Base-by-base conservation (phyloP, 164 flowering plant genomes). In the Dillenia turbinata region DNA sequence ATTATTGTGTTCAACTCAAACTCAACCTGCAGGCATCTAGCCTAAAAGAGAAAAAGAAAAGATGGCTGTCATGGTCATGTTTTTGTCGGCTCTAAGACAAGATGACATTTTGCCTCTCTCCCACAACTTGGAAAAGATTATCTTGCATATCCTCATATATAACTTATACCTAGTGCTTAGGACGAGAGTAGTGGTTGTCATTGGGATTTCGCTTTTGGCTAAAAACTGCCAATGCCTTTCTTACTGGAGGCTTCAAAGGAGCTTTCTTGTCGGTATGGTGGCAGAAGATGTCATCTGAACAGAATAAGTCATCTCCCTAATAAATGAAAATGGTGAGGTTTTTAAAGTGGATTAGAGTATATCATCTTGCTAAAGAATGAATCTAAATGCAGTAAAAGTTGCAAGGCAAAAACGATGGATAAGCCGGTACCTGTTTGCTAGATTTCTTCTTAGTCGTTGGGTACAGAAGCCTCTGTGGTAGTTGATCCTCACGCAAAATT, bases 401-500 rank as follows among this genome's bases (percentile, higher is more conserved):
- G n/a, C 54, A 19, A 17, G 47, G 45, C 40, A 59, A 8, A 55
- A 5, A 44, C 40, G 9, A 33, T 9, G 12, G 2, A 16, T 44
- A 45, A 51, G 11, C 12, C 11, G 16, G 6, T 26, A 92, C 98
- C 86, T 82, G 65, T 54, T 83, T 84, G 49, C 69, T 81, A 8
- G 63, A 71, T 74, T 86, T 88, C 80, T 87, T 90, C 81, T 85
- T 91, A 10, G 79, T 78, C 69, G 81, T 91, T 1, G 95, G 96
- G 71, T 89, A 64, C 10, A 91, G 86, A 19, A 75, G 65, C 78
- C 85, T 91, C 61, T 86, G 90, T 19, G 97, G 91, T 9, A 94
- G 90, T 71, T 94, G 98, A 80, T 94, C 98, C 74, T 94, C 99
- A 26, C 96, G 95, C 66, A 94, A 67, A 49, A 94, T 71, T 13